Conservation (phyloP, 176 grass and related monocot genomes). For the Coix lacrymajobi region DNA sequence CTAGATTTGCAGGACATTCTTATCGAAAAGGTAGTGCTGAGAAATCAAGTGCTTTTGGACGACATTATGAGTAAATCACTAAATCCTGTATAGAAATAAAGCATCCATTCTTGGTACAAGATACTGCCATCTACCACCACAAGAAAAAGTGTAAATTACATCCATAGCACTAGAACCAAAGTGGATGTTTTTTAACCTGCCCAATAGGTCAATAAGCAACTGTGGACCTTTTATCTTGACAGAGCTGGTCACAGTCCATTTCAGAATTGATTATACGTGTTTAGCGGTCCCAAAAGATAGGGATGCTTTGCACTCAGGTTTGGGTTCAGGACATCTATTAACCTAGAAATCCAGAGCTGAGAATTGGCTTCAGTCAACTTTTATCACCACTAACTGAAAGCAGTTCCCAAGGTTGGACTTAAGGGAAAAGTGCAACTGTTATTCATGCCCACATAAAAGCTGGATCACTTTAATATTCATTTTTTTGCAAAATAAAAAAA, state of each 20-base stretch:
- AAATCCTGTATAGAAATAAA: not conserved
- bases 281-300: not conserved
- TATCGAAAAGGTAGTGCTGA: not conserved
- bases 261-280: not conserved
- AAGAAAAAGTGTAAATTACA: not conserved
- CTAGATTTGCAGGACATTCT: not conserved
- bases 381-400: not conserved
- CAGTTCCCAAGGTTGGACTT: not conserved
- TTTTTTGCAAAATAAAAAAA: not conserved
- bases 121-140: not conserved
- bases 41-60: not conserved
- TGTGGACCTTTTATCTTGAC: not conserved
- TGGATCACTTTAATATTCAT: not conserved
- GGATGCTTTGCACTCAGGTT: not conserved
- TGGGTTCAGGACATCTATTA: not conserved
- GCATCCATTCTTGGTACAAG: not conserved
- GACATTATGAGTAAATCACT: not conserved
- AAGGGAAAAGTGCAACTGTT: not conserved
- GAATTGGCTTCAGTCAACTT: not conserved
- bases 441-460: not conserved
- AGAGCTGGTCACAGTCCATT: not conserved
- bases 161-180: not conserved
- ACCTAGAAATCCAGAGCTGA: not conserved
- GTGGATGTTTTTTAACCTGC: not conserved
- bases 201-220: not conserved